phyloP scores from a whole-genome alignment of 441 rosid genomes.

The Pelargonium cotyledonis region DNA sequence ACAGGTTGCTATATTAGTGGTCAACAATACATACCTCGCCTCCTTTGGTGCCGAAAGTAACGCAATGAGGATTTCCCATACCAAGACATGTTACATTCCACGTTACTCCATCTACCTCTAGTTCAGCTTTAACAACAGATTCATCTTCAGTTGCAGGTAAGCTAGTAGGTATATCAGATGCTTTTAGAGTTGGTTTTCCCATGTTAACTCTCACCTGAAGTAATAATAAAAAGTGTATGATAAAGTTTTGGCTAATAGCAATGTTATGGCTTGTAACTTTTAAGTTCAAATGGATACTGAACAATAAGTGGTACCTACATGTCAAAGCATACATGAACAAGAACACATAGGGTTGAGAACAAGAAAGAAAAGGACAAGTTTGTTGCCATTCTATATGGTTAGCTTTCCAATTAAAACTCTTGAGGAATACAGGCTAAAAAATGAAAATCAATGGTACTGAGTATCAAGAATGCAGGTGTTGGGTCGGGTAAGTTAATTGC shows the following conservation, averaged over 20 bases:
- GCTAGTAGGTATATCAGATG: slow-evolving; percentile 69
- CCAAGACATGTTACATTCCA: slow-evolving; percentile 95
- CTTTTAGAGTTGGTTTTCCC: slow-evolving; percentile 84
- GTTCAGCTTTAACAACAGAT: slow-evolving; percentile 64
- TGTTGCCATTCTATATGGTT: neutral
- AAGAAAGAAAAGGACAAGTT: neutral
- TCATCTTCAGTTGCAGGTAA: slow-evolving; percentile 58
- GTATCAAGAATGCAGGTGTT: neutral
- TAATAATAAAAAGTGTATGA: slow-evolving; percentile 9
- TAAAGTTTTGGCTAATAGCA: neutral
- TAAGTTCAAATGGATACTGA: neutral
- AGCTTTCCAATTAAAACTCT: neutral
- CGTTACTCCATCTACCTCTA: slow-evolving; percentile 63
- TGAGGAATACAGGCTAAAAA: neutral
- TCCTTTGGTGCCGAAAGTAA: slow-evolving; percentile 61
- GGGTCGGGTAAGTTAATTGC: too few species aligned
- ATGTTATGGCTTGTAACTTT: neutral
- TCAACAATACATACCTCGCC: slow-evolving; percentile 43
- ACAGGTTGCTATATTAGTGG: slow-evolving; percentile 6
- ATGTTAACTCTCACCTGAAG: slow-evolving; percentile 85
- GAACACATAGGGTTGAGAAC: neutral
- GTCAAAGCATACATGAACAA: neutral
- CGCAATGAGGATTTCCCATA: slow-evolving; percentile 97
- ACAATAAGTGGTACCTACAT: neutral
- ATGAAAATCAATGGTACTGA: neutral